Evolutionary conservation across 352 stramenopile genomes (phyloP).

Genomic region (Phytophthora tentaculata): DNA sequence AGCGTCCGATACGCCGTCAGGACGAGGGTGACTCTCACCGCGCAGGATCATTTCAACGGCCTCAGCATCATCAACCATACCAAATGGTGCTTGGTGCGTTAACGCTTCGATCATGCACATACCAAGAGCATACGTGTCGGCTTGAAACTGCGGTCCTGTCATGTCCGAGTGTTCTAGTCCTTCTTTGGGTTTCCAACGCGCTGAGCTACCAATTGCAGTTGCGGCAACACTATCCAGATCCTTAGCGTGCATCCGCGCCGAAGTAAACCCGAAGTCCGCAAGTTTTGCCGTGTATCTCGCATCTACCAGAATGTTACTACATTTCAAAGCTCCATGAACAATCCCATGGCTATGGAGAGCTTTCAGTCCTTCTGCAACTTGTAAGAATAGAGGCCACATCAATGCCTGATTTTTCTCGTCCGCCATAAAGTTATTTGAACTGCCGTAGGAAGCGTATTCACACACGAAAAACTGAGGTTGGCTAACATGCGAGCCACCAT

Average conservation of each 20-base stretch:
- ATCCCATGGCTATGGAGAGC: slow-evolving; percentile 54
- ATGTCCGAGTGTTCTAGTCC: not conserved
- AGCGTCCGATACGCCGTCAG: not conserved
- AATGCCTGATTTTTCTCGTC: not conserved
- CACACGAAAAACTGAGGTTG: slow-evolving; percentile 38
- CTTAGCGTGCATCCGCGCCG: slow-evolving; percentile 20
- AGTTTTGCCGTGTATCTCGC: slow-evolving; percentile 31
- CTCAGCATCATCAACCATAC: not conserved
- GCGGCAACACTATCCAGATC: slow-evolving; percentile 6
- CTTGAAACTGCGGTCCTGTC: not conserved
- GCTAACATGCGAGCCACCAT: slow-evolving; percentile 43
- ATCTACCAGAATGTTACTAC: slow-evolving; percentile 73
- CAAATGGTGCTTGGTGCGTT: not conserved
- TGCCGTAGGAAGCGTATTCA: slow-evolving; percentile 35
- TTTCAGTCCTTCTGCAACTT: slow-evolving; percentile 41
- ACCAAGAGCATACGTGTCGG: not conserved
- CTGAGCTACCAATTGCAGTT: not conserved
- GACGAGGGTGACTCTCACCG: not conserved
- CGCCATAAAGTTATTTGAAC: slow-evolving; percentile 26
- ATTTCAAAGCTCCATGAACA: slow-evolving; percentile 84
- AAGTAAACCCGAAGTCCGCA: slow-evolving; percentile 39
- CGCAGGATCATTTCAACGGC: not conserved
- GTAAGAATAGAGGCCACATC: slow-evolving; percentile 31
- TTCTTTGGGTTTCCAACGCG: slow-evolving; percentile 37
- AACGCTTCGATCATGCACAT: not conserved